Evolutionary conservation across 805 yeast genomes (phyloP).

Genomic region (Ogataea nitratoaversa): DNA sequence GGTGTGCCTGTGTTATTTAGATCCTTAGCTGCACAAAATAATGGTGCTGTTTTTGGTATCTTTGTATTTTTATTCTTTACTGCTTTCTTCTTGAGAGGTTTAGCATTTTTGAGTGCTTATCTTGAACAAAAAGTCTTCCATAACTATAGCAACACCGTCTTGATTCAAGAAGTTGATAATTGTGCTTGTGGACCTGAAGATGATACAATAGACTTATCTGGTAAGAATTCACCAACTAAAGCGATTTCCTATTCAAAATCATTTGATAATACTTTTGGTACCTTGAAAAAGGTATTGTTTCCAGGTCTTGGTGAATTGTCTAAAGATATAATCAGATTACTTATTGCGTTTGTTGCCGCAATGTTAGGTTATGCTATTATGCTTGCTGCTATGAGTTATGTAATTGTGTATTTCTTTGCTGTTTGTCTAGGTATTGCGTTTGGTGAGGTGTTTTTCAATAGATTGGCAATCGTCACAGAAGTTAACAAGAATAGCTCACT

Average conservation of each 20-base stretch:
- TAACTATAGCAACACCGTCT: slow-evolving; percentile 31
- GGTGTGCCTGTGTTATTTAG: slow-evolving; percentile 56
- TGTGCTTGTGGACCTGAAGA: slow-evolving; percentile 34
- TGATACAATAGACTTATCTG: slow-evolving; percentile 16
- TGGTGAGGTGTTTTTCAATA: slow-evolving; percentile 67
- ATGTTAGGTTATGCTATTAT: slow-evolving; percentile 67
- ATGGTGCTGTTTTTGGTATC: slow-evolving; percentile 70
- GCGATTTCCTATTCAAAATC: slow-evolving; percentile 3
- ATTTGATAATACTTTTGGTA: slow-evolving; percentile 4
- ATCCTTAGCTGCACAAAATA: slow-evolving; percentile 45
- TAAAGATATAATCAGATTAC: slow-evolving; percentile 53
- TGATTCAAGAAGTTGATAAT: slow-evolving; percentile 27
- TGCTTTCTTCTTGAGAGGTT: slow-evolving; percentile 56
- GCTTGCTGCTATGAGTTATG: slow-evolving; percentile 75
- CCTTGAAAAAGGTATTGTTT: slow-evolving; percentile 28
- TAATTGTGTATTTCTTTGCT: slow-evolving; percentile 67
- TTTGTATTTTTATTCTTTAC: slow-evolving; percentile 56
- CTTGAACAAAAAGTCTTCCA: slow-evolving; percentile 65
- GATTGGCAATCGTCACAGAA: slow-evolving; percentile 40
- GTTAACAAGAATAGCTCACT: slow-evolving; percentile 33
- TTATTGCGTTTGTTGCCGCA: slow-evolving; percentile 56
- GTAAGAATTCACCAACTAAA: slow-evolving; percentile 10
- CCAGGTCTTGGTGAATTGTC: slow-evolving; percentile 33
- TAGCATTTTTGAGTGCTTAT: slow-evolving; percentile 56
- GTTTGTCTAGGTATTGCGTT: slow-evolving; percentile 64